A percentile compares a stretch with the other conserved stretches of the same genome.
Evolutionary conservation across 441 rosid species (phyloP).

Genomic region (Dalechampia spathulata): DNA sequence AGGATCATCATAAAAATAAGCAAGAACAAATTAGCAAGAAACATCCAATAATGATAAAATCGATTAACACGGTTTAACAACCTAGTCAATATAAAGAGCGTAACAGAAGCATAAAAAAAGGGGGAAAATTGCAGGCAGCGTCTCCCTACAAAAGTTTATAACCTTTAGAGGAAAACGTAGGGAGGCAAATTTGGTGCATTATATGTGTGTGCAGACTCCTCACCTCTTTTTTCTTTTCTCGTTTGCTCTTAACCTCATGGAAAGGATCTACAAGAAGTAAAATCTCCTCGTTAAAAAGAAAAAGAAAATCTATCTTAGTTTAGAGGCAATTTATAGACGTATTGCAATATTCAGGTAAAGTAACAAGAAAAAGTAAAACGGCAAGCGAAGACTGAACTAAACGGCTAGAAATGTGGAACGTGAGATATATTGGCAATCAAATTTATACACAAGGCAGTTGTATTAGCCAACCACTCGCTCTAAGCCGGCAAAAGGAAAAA

Average conservation of each 20-base stretch:
- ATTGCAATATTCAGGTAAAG: no score
- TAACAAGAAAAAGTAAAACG: no score
- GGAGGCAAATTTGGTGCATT: not conserved
- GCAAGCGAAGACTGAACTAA: no score
- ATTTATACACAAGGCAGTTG: no score
- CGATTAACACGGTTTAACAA: not conserved
- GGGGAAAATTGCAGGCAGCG: not conserved
- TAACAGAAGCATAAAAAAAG: not conserved
- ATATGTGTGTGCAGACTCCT: constrained; percentile 22
- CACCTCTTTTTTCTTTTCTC: constrained; percentile 95
- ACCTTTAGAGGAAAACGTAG: not conserved
- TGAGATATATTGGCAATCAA: no score
- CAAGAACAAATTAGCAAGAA: constrained; percentile 5
- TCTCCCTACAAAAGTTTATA: not conserved
- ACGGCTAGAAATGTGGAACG: no score
- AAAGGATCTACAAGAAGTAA: constrained; percentile 64
- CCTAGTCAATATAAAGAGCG: not conserved
- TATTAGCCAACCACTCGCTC: not conserved
- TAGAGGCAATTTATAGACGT: no score
- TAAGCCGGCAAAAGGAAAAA: not conserved
- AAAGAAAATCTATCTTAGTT: no score
- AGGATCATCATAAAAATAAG: no score
- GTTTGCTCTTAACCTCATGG: constrained; percentile 94
- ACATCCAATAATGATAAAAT: not conserved
- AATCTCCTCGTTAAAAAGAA: no score